Conservation (phyloP, 1,284 basidiomycete species). For the Wallemia mellicola region DNA sequence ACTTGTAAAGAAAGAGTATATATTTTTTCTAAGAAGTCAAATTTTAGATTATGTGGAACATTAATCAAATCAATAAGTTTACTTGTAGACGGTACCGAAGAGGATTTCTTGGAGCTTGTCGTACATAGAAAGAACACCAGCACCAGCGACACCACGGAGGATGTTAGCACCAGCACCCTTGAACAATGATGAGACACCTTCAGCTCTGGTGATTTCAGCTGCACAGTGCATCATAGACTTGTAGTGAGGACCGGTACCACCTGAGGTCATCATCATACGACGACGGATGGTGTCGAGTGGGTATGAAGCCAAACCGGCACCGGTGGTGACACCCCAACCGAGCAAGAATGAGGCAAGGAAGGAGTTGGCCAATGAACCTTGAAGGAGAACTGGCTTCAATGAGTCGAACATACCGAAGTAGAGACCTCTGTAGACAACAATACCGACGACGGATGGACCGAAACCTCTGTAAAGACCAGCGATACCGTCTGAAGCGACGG, state of each 20-base stretch:
- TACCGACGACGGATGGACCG: slow-evolving; percentile 31
- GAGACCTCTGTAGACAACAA: slow-evolving; percentile 79
- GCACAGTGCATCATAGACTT: slow-evolving; percentile 18
- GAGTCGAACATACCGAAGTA: slow-evolving; percentile 62
- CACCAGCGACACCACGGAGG: slow-evolving; percentile 90
- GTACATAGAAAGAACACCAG: slow-evolving; percentile 79
- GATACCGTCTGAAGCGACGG: slow-evolving; percentile 31
- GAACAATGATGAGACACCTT: slow-evolving; percentile 66
- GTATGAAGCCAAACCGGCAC: slow-evolving; percentile 82
- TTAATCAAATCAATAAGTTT: not conserved
- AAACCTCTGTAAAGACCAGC: slow-evolving; percentile 30
- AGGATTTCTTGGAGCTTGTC: slow-evolving; percentile 70
- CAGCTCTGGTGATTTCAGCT: slow-evolving; percentile 47
- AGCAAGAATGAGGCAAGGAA: slow-evolving; percentile 73
- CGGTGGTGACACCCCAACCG: slow-evolving; percentile 80
- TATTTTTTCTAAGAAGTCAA: not conserved
- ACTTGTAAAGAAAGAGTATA: not conserved
- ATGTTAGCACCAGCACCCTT: slow-evolving; percentile 94
- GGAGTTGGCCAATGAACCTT: slow-evolving; percentile 57
- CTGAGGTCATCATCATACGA: slow-evolving; percentile 89
- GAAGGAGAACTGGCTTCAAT: slow-evolving; percentile 55
- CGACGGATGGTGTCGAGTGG: slow-evolving; percentile 85
- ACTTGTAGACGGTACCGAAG: slow-evolving; percentile 33
- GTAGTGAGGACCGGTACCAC: slow-evolving; percentile 18
- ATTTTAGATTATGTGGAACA: not conserved